Percentiles rank a stretch among this genome's conserved stretches.
These are phyloP conservation scores for Lomentospora prolificans DNA, from an alignment of 2,329 filamentous ascomycete species.

Conservation along the genomic window DNA sequence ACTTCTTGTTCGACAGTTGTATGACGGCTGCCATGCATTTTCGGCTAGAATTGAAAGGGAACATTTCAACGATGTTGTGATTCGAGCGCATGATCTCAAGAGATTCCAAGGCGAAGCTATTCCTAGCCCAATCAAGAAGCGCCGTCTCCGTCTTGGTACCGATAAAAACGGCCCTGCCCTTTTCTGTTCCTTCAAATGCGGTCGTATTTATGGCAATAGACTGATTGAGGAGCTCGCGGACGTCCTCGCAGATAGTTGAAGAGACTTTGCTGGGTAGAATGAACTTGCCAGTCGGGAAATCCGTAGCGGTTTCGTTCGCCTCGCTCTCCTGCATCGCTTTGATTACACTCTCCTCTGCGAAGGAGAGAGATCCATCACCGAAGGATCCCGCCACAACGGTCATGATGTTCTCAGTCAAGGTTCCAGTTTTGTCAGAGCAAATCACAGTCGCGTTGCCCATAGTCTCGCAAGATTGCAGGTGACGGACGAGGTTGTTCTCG, in stretches of 20 bases:
- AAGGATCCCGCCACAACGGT: conserved; percentile 41
- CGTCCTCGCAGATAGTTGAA: conserved; percentile 13
- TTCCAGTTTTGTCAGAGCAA: conserved; percentile 58
- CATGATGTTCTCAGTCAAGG: conserved; percentile 56
- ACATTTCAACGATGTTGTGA: conserved; percentile 34
- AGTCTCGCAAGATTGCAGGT: conserved; percentile 50
- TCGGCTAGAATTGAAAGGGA: conserved; percentile 43
- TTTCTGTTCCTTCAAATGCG: conserved; percentile 38
- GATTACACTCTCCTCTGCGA: conserved; percentile 31
- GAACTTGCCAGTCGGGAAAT: neutral
- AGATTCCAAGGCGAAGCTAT: conserved; percentile 34
- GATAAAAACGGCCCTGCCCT: conserved; percentile 29
- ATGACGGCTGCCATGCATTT: conserved; percentile 49
- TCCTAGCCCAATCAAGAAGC: conserved; percentile 36
- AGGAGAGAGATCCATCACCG: conserved; percentile 18
- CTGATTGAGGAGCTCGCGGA: conserved; percentile 25
- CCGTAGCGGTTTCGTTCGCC: neutral
- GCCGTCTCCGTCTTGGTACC: conserved; percentile 48
- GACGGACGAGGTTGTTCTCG: conserved; percentile 51
- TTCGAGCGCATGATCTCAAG: conserved; percentile 36
- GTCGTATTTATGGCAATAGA: conserved; percentile 39
- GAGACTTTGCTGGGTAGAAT: neutral
- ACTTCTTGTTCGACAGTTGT: conserved; percentile 32
- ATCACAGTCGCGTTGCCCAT: conserved; percentile 56
- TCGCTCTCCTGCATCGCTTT: conserved; percentile 20